Evolutionary conservation across 148 eudicot species (phyloP).

Genomic region (Chenopodium berlandieri): DNA sequence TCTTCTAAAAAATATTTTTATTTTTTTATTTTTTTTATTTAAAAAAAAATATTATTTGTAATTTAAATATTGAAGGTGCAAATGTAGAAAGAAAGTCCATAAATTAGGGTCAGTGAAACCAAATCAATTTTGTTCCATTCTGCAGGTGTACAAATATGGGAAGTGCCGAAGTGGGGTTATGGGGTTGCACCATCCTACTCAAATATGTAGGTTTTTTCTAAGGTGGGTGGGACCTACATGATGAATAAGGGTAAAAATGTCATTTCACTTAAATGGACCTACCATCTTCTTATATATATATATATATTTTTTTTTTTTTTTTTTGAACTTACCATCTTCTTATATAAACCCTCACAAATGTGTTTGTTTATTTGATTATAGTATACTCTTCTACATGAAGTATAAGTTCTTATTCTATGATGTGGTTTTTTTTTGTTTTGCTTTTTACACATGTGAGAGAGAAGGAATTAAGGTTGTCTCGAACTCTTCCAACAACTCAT

Average conservation of each 20-base stretch:
- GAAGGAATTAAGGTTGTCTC: constrained; percentile 22
- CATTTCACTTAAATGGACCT: constrained; percentile 1
- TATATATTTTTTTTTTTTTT: too few relatives aligned
- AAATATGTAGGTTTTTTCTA: background rate
- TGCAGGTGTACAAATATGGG: constrained; percentile 26
- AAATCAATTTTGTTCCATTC: constrained; percentile 19
- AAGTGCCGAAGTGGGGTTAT: background rate
- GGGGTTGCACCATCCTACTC: constrained; percentile 13
- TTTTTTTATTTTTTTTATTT: background rate
- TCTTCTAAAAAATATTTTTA: background rate
- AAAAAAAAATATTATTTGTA: background rate
- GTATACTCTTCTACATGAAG: background rate
- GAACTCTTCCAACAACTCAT: constrained; percentile 7
- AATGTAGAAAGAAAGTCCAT: background rate
- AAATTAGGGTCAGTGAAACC: constrained; percentile 14
- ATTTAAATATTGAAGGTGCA: background rate
- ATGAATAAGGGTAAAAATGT: constrained; percentile 3
- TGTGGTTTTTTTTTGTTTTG: constrained; percentile 6
- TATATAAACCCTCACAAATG: background rate
- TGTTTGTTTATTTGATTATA: background rate
- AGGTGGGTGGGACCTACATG: constrained; percentile 10
- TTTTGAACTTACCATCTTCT: background rate
- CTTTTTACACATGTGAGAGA: constrained; percentile 13
- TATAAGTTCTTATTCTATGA: too few relatives aligned
- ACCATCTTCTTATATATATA: background rate